Evolutionary conservation across 768 basidiomycete species (phyloP), one percentile per base, ranked within the genome.

Genomic region (Porpolomopsis calyptriformis): DNA sequence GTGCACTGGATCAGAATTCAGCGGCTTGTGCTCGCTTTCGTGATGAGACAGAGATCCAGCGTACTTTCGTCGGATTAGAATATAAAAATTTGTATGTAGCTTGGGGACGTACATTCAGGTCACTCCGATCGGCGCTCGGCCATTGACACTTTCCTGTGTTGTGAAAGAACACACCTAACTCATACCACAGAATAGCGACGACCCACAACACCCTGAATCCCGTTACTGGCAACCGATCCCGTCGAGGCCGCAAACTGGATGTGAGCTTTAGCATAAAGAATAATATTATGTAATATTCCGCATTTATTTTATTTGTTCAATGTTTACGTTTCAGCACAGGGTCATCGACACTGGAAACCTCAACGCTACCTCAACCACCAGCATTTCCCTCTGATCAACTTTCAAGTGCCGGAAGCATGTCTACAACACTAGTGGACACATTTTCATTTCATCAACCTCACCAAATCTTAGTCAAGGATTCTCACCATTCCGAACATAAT

Each of bases 181-280:
- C 91, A 54, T 72, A 76, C 83, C 83, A 90, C 31, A 82, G 45
- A 37, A 85, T 69, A 34, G 76, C 53, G 6, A 78, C 49, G 18
- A 82, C 60, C 88, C 88, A 90, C 22, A 72, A 33, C 4, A 67
- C 51, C 45, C 76, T 68, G n/a, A 84, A 64, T 25, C 62, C 55
- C 40, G 71, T 70, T 51, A 78, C 66, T 19, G 37, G 36, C 4
- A 46, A 14, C 8, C 31, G 26, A 33, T 16, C 29, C 29, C 29
- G 29, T 7, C 29, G 14, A 7, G 14, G 29, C 14, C 29, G 29
- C 7, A 31, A 14, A 31, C 29, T 31, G 7, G 7, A 7, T 7
- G 14, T 31, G 29, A 14, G 14, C 7, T 31, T 31, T 31, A 7
- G 7, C 7, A 31, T 14, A 31, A 31, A 14, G 14, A 14, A 14